Evolutionary conservation across 768 basidiomycete species (phyloP).

Genomic region (Tulasnella calospora): DNA sequence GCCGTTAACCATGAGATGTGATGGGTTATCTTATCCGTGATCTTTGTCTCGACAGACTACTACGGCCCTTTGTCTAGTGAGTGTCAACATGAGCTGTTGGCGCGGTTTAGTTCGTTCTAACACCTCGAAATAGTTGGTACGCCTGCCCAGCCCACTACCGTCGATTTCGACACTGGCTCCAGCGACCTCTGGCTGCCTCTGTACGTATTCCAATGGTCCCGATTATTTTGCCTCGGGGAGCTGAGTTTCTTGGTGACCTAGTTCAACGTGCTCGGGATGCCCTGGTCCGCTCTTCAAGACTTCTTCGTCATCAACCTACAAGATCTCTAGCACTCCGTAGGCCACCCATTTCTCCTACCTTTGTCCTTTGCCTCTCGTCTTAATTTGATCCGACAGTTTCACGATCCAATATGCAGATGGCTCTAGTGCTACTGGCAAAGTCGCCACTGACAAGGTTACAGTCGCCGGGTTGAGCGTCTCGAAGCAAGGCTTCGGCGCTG

Average conservation of each 20-base stretch:
- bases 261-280: conserved; percentile 20
- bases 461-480: conserved; percentile 45
- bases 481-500: conserved; percentile 46
- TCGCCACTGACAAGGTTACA: conserved; percentile 42
- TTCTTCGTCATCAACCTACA: neutral
- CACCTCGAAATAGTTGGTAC: conserved; percentile 10
- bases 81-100: neutral
- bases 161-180: conserved; percentile 26
- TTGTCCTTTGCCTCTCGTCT: neutral
- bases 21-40: neutral
- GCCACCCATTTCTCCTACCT: neutral
- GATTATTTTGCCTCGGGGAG: neutral
- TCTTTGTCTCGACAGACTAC: neutral
- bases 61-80: conserved; percentile 15
- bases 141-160: conserved; percentile 22
- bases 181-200: conserved; percentile 8
- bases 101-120: neutral
- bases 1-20: too few relatives aligned
- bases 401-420: neutral
- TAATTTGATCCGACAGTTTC: neutral
- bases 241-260: neutral
- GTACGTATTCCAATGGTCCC: neutral
- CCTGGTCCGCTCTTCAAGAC: neutral
- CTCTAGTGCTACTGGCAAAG: neutral
- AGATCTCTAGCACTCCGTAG: neutral